Base-by-base conservation (phyloP, 1,284 basidiomycete genomes). In the Phellinidium pouzarii region DNA sequence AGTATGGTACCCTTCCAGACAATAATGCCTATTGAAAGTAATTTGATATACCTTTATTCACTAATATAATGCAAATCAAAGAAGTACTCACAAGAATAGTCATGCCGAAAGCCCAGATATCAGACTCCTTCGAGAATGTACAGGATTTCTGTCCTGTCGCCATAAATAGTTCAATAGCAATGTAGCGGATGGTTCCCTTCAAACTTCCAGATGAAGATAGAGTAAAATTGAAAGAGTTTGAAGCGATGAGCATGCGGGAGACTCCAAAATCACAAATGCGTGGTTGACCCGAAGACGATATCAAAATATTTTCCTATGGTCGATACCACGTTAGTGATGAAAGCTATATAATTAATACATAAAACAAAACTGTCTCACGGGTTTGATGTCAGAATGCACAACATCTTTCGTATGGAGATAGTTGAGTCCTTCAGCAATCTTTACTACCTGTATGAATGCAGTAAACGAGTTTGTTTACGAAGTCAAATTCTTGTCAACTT, bases 31-130 rank as follows among this genome's bases (percentile, higher is more conserved):
- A 23, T 12, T 37, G 19, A 27, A 14, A 14, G 6, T 3, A 34
- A 7, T 11, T 3, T 34, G 11, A 3, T 11, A 14, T 2, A 14
- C 31, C 31, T 14, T 3, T 8, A 2, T 34, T 2, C 11, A 2
- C 9, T 8, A 34, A 11, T 3, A 8, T 34, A 14, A 45, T 12
- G 4, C 7, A 23, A 12, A 31, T 19, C n/a, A n/a, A n/a, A n/a
- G 27, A 45, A 47, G 3, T 17, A 19, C 42, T 38, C 34, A 54
- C 53, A 25, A 25, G 36, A 23, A 49, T 23, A 9, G 43, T 49
- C 53, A 54, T 54, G 3, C 48, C 53, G 37, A 50, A 54, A 14
- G 48, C 48, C 53, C 53, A 54, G 17, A 54, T 25, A 31, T 54
- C 48, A 12, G 40, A 44, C 36, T 31, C 47, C 2, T 40, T 52